Percentiles rank a stretch among this genome's conserved stretches.
Evolutionary conservation across 768 basidiomycete genomes (phyloP).

Genomic region (Coprinopsis cinerea): DNA sequence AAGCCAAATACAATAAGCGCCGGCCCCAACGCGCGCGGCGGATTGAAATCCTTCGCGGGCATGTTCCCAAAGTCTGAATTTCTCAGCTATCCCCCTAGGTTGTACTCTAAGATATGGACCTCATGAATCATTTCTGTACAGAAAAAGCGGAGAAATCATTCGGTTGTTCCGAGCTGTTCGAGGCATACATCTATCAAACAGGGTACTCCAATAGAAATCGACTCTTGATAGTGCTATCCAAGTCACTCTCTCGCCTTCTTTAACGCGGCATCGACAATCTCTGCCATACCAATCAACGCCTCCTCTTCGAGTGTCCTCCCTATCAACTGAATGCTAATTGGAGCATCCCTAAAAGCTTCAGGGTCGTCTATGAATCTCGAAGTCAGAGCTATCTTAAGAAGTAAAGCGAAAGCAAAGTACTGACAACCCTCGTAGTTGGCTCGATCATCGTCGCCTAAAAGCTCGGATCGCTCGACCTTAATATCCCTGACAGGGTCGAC

Average conservation of each 20-base stretch:
- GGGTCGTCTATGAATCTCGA: constrained; percentile 45
- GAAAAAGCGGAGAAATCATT: too few relatives aligned
- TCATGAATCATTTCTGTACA: too few relatives aligned
- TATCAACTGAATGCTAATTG: constrained; percentile 60
- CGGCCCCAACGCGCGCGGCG: too few relatives aligned
- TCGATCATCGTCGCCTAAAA: constrained; percentile 44
- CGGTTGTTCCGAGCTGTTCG: too few relatives aligned
- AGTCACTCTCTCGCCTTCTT: too few relatives aligned
- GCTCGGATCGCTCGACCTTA: constrained; percentile 38
- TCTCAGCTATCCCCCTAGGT: too few relatives aligned
- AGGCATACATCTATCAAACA: too few relatives aligned
- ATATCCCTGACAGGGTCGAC: constrained; percentile 52
- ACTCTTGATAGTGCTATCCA: too few relatives aligned
- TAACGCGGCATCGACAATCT: constrained; percentile 55
- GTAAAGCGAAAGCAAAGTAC: constrained; percentile 19
- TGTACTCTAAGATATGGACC: too few relatives aligned
- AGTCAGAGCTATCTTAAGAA: background rate
- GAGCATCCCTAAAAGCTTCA: constrained; percentile 46
- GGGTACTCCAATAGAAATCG: background rate
- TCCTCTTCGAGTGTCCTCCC: constrained; percentile 73
- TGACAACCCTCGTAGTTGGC: constrained; percentile 47
- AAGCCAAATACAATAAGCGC: background rate
- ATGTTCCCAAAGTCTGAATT: too few relatives aligned
- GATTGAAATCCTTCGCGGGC: too few relatives aligned
- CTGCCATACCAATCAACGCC: constrained; percentile 62